phyloP scores from a whole-genome alignment of 1,139 yeast species.

The Taiozyma sp. region DNA sequence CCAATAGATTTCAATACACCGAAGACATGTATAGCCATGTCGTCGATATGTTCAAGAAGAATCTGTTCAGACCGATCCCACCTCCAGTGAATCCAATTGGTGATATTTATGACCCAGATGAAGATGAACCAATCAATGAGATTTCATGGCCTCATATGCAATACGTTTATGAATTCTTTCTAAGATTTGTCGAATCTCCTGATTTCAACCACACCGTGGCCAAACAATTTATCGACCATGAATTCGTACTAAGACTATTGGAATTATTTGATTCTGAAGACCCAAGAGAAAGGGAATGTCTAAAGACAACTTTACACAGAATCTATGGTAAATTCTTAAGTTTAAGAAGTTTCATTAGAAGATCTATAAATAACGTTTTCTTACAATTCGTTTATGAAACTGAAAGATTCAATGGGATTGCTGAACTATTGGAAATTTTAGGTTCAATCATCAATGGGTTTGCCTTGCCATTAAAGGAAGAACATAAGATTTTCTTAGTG shows the following conservation, averaged over 20 bases:
- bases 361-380: constrained; percentile 88
- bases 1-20: constrained; percentile 77
- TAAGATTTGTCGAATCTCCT: constrained; percentile 89
- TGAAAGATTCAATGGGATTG: constrained; percentile 92
- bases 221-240: constrained; percentile 89
- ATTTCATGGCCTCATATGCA: constrained; percentile 99
- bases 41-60: constrained; percentile 83
- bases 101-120: constrained; percentile 95
- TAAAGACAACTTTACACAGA: constrained; percentile 92
- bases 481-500: constrained; percentile 86
- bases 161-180: constrained; percentile 88
- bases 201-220: constrained; percentile 94
- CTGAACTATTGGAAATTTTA: constrained; percentile 88
- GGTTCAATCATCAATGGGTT: constrained; percentile 97
- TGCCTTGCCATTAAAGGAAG: constrained; percentile 95
- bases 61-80: constrained; percentile 92
- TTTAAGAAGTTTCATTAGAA: constrained; percentile 85
- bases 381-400: constrained; percentile 94
- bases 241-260: constrained; percentile 71
- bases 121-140: constrained; percentile 96
- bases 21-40: constrained; percentile 90
- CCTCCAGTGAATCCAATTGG: constrained; percentile 98
- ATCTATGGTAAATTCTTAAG: constrained; percentile 93
- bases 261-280: constrained; percentile 96
- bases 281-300: constrained; percentile 91